These are phyloP conservation scores for Cicer chorassanicum DNA, from an alignment of 306 rosid genomes.

Conservation along the genomic window DNA sequence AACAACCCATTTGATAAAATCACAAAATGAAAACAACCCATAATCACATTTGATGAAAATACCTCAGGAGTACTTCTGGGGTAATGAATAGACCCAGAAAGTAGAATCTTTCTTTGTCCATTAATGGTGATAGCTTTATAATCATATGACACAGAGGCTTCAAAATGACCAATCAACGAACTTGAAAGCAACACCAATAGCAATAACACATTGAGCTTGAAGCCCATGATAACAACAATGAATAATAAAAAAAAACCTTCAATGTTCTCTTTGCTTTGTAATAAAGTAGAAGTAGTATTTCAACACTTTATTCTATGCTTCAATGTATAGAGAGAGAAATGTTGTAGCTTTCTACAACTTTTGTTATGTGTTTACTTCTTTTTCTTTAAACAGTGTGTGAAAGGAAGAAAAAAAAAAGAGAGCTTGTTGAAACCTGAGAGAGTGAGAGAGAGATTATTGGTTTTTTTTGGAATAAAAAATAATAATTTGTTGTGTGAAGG, in stretches of 20 bases:
- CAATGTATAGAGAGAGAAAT: constrained; percentile 43
- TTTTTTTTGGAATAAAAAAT: background rate
- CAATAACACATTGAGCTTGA: constrained; percentile 63
- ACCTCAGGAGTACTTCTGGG: constrained; percentile 99
- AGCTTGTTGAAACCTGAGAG: constrained; percentile 22
- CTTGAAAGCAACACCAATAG: constrained; percentile 47
- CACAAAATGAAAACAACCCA: constrained; percentile 24
- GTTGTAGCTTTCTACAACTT: constrained; percentile 44
- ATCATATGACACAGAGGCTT: constrained; percentile 89
- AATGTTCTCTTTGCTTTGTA: constrained; percentile 38
- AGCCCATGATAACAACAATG: constrained; percentile 52
- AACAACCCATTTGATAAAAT: constrained; percentile 41
- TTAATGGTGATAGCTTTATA: constrained; percentile 77
- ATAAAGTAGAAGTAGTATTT: constrained; percentile 46
- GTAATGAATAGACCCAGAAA: constrained; percentile 98
- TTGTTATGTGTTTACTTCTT: background rate
- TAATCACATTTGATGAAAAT: constrained; percentile 57
- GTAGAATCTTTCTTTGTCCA: constrained; percentile 87
- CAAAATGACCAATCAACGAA: constrained; percentile 52
- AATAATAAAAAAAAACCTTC: background rate
- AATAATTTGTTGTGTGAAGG: background rate
- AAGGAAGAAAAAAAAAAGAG: constrained; percentile 22
- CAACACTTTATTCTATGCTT: constrained; percentile 77
- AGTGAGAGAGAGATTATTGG: constrained; percentile 4
- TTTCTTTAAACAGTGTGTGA: constrained; percentile 21